Evolutionary conservation across 2,329 filamentous ascomycete species (phyloP).

Genomic region (Lachnellula willkommii): DNA sequence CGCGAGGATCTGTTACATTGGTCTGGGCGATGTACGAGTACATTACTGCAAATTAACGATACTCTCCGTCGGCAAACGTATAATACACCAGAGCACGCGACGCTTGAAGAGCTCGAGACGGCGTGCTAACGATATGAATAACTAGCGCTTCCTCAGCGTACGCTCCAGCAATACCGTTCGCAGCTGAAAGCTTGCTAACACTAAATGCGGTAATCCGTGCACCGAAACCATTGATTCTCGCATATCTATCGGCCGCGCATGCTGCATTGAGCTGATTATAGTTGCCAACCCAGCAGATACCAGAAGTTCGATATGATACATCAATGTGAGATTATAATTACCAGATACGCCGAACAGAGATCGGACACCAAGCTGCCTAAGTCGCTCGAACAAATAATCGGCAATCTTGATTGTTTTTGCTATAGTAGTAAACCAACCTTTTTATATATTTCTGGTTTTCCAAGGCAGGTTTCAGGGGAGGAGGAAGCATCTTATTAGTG

Average conservation of each 20-base stretch:
- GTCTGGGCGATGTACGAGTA: slow-evolving; percentile 39
- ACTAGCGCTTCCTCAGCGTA: slow-evolving; percentile 66
- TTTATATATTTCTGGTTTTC: no score
- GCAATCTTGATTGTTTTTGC: slow-evolving; percentile 43
- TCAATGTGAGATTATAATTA: slow-evolving; percentile 63
- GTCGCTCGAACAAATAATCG: slow-evolving; percentile 59
- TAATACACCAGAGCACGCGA: slow-evolving; percentile 51
- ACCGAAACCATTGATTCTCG: slow-evolving; percentile 61
- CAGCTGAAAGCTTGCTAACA: slow-evolving; percentile 62
- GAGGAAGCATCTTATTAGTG: no score
- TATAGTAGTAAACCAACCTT: no score
- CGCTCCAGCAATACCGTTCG: slow-evolving; percentile 65
- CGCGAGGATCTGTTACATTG: no score
- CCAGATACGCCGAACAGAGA: slow-evolving; percentile 63
- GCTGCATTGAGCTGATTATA: slow-evolving; percentile 55
- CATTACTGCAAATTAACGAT: slow-evolving; percentile 75
- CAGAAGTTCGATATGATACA: slow-evolving; percentile 57
- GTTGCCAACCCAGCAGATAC: slow-evolving; percentile 59
- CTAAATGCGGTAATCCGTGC: slow-evolving; percentile 70
- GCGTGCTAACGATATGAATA: slow-evolving; percentile 54
- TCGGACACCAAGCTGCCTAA: slow-evolving; percentile 56
- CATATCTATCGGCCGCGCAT: slow-evolving; percentile 75
- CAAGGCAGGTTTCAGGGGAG: no score
- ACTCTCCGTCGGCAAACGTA: slow-evolving; percentile 69
- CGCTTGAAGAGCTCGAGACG: slow-evolving; percentile 39